Evolutionary conservation across 1,139 yeast genomes (phyloP).

Genomic region (Suhomyces chickasaworum): DNA sequence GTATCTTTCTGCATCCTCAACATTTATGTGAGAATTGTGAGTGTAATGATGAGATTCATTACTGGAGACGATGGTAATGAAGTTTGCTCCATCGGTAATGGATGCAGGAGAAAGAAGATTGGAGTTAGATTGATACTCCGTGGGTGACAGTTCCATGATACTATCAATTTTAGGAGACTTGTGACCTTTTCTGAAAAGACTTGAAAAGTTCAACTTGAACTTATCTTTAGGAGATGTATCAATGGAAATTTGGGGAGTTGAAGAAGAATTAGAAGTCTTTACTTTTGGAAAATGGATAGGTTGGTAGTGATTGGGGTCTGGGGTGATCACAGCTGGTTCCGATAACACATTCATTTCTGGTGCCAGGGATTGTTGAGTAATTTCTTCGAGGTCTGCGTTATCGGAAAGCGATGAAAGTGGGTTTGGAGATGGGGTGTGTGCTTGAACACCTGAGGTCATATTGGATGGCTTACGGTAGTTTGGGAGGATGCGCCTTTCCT

Average conservation of each 20-base stretch:
- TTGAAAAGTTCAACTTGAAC: slow-evolving; percentile 17
- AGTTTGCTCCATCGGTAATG: slow-evolving; percentile 18
- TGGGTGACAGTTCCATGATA: background rate
- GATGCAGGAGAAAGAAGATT: slow-evolving; percentile 12
- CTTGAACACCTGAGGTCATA: background rate
- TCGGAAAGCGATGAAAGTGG: background rate
- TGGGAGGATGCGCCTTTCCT: slow-evolving; percentile 5
- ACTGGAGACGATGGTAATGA: slow-evolving; percentile 19
- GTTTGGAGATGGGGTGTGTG: background rate
- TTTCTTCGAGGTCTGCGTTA: background rate
- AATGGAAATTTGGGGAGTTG: background rate
- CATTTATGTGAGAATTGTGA: slow-evolving; percentile 8
- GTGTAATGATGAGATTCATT: slow-evolving; percentile 12
- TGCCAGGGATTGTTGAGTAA: background rate
- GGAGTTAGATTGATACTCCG: background rate
- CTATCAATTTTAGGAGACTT: slow-evolving; percentile 1
- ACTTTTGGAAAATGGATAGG: background rate
- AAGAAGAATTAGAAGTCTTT: background rate
- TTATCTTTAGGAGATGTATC: slow-evolving; percentile 4
- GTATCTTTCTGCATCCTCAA: slow-evolving; percentile 24
- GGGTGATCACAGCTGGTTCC: background rate
- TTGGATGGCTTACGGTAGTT: background rate
- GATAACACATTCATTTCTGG: background rate
- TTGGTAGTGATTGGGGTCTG: background rate
- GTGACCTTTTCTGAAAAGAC: slow-evolving; percentile 16